These are phyloP conservation scores for Trichoderma atrobrunneum DNA, from an alignment of 2,329 filamentous ascomycete species.

Conservation along the genomic window DNA sequence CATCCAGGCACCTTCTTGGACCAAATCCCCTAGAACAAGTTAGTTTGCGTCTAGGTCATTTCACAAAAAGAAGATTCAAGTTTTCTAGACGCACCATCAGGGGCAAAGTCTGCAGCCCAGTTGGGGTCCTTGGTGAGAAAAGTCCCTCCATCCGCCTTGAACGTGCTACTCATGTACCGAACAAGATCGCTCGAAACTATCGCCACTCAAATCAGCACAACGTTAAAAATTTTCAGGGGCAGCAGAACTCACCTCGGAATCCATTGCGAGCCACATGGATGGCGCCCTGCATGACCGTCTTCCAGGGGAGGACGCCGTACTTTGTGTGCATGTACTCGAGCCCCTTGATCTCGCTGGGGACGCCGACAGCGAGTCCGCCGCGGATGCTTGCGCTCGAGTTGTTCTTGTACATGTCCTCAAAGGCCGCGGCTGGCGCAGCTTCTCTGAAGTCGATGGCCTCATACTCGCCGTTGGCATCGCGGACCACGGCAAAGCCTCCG, in stretches of 20 bases:
- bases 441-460: constrained; percentile 91
- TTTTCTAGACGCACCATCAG: constrained; percentile 53
- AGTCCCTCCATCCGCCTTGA: constrained; percentile 36
- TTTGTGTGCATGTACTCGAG: constrained; percentile 73
- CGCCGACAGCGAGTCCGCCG: constrained; percentile 69
- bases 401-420: constrained; percentile 78
- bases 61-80: neutral
- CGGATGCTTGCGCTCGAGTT: constrained; percentile 64
- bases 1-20: constrained; percentile 73
- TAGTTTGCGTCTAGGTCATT: constrained; percentile 4
- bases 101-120: constrained; percentile 88
- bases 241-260: constrained; percentile 47
- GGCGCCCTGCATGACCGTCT: constrained; percentile 68
- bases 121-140: constrained; percentile 73
- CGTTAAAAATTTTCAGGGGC: neutral
- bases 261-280: constrained; percentile 71
- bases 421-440: constrained; percentile 76
- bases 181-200: constrained; percentile 69
- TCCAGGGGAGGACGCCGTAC: constrained; percentile 70
- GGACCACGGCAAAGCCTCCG: constrained; percentile 85
- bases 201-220: neutral
- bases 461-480: constrained; percentile 68
- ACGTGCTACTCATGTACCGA: constrained; percentile 63
- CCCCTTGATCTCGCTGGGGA: constrained; percentile 75
- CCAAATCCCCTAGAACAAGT: constrained; percentile 49